phyloP scores from a whole-genome alignment of 345 rosid genomes.

The Arabidopsis arenosa region DNA sequence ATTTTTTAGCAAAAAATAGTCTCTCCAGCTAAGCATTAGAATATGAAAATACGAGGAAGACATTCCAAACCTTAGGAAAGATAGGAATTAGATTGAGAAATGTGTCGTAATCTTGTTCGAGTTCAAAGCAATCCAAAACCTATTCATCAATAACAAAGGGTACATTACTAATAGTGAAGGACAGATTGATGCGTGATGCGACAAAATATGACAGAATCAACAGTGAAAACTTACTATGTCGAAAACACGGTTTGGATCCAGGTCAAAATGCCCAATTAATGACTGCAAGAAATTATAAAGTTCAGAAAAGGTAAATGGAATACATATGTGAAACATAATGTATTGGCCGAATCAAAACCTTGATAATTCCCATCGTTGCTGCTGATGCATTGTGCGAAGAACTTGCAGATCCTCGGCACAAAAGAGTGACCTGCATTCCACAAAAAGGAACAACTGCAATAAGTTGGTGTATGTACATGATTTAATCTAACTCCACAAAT shows the following conservation, averaged over 20 bases:
- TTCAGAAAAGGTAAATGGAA: conserved; percentile 37
- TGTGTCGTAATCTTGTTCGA: conserved; percentile 71
- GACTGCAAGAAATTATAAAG: conserved; percentile 66
- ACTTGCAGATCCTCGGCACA: conserved; percentile 79
- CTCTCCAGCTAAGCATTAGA: conserved; percentile 12
- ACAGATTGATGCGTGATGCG: conserved; percentile 26
- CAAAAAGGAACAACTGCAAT: conserved; percentile 25
- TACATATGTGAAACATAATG: conserved; percentile 14
- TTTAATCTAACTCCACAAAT: conserved; percentile 25
- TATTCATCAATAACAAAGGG: conserved; percentile 45
- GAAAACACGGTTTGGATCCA: conserved; percentile 99
- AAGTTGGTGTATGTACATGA: conserved; percentile 30
- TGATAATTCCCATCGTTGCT: conserved; percentile 89
- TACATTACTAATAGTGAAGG: conserved; percentile 26
- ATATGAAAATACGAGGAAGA: conserved; percentile 27
- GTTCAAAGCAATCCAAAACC: conserved; percentile 97
- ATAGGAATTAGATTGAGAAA: conserved; percentile 91
- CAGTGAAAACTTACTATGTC: conserved; percentile 80
- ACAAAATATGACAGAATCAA: conserved; percentile 22
- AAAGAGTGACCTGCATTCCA: conserved; percentile 78
- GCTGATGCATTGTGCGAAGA: conserved; percentile 64
- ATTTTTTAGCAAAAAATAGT: conserved; percentile 30
- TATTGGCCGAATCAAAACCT: conserved; percentile 57
- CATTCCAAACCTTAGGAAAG: conserved; percentile 81
- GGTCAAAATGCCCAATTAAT: conserved; percentile 96